Percentiles rank a stretch among this genome's conserved stretches.
These are phyloP conservation scores for Aurantiochytrium sp. DNA, from an alignment of 108 stramenopile genomes.

Conservation along the genomic window DNA sequence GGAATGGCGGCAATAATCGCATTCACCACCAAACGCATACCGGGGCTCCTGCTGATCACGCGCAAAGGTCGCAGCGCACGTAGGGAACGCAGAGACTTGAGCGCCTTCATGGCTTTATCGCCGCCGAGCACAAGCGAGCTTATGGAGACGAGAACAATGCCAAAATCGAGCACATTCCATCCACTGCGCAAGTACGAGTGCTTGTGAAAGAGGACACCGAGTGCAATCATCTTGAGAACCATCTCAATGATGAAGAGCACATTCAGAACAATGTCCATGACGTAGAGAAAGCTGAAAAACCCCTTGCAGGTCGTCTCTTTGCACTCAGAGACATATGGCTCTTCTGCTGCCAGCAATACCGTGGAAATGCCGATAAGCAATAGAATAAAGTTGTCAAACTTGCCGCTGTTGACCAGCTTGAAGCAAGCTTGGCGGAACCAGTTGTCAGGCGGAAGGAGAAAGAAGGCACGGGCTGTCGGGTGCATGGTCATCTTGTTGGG, in stretches of 20 bases:
- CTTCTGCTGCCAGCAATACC: slow-evolving; percentile 38
- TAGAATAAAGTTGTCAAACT: slow-evolving; percentile 37
- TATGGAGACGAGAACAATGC: slow-evolving; percentile 49
- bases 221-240: slow-evolving; percentile 51
- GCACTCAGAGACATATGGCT: slow-evolving; percentile 21
- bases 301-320: neutral
- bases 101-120: neutral
- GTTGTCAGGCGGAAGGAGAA: neutral
- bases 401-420: slow-evolving; percentile 15
- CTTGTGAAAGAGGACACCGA: slow-evolving; percentile 38
- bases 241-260: slow-evolving; percentile 54
- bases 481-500: slow-evolving; percentile 8
- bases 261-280: slow-evolving; percentile 40
- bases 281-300: slow-evolving; percentile 11
- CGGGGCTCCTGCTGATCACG: slow-evolving; percentile 57
- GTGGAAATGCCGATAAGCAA: slow-evolving; percentile 32
- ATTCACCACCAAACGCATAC: slow-evolving; percentile 63
- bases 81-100: slow-evolving; percentile 45
- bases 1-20: slow-evolving; percentile 58
- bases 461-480: neutral
- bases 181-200: slow-evolving; percentile 40
- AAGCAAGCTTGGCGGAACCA: neutral
- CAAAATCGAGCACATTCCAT: slow-evolving; percentile 63
- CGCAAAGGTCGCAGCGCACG: slow-evolving; percentile 63
- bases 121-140: neutral